These are phyloP conservation scores for Esteya vermicola DNA, from an alignment of 2,329 filamentous ascomycete genomes.

Conservation along the genomic window DNA sequence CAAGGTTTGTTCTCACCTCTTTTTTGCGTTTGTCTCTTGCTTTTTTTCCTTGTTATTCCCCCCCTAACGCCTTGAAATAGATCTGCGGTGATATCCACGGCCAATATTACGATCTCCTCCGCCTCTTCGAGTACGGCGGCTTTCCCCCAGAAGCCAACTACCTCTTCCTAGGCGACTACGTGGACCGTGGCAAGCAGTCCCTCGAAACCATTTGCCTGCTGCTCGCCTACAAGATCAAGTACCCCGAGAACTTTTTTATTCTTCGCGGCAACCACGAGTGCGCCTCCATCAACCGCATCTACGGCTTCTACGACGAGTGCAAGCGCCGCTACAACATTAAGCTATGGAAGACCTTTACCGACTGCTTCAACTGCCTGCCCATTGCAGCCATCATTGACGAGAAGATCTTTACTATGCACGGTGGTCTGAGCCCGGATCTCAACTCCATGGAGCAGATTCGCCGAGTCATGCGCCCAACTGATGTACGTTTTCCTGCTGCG, in stretches of 20 bases:
- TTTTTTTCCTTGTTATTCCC: background rate
- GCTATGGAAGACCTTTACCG: slow-evolving; percentile 98
- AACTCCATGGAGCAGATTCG: slow-evolving; percentile 99
- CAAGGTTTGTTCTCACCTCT: slow-evolving; percentile 67
- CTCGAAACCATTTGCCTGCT: slow-evolving; percentile 96
- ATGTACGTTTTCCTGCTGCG: slow-evolving; percentile 51
- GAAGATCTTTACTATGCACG: slow-evolving; percentile 99
- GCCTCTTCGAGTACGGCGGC: slow-evolving; percentile 94
- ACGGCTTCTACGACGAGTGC: slow-evolving; percentile 99
- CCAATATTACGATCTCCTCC: slow-evolving; percentile 95
- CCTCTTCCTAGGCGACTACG: slow-evolving; percentile 97
- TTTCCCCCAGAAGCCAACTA: slow-evolving; percentile 99
- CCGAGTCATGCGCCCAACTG: slow-evolving; percentile 94
- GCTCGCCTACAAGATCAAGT: slow-evolving; percentile 99
- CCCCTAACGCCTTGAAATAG: slow-evolving; percentile 27
- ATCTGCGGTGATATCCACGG: slow-evolving; percentile 99
- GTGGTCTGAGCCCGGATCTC: slow-evolving; percentile 87
- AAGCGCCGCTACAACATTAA: slow-evolving; percentile 99
- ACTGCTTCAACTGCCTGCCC: slow-evolving; percentile 98
- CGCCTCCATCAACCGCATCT: slow-evolving; percentile 96
- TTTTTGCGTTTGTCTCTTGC: no score
- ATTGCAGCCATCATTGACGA: slow-evolving; percentile 98
- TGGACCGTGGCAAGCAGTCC: slow-evolving; percentile 97
- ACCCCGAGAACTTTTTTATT: slow-evolving; percentile 99
- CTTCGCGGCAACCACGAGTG: slow-evolving; percentile 98